phyloP scores from a whole-genome alignment of 1,284 basidiomycete genomes.

The Wolfiporia cocos region DNA sequence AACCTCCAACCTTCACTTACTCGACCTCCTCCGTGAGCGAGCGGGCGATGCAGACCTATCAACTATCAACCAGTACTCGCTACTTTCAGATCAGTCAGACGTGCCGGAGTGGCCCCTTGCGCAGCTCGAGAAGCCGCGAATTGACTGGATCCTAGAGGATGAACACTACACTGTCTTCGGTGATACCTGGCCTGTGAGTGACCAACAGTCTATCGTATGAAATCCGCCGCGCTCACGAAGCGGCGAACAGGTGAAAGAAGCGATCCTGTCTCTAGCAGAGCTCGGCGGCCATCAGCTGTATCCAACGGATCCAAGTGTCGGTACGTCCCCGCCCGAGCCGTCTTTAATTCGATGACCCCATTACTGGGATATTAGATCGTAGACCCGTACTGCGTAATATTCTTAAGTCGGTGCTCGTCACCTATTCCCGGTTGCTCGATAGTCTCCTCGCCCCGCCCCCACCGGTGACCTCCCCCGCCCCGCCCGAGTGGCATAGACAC shows the following conservation, averaged over 20 bases:
- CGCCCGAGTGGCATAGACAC: slow-evolving; percentile 64
- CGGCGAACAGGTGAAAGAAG: slow-evolving; percentile 68
- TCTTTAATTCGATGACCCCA: too few species aligned
- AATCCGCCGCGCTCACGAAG: too few species aligned
- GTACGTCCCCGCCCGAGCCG: slow-evolving; percentile 32
- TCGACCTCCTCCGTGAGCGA: slow-evolving; percentile 54
- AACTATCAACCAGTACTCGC: slow-evolving; percentile 46
- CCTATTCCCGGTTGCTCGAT: slow-evolving; percentile 60
- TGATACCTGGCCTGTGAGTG: slow-evolving; percentile 73
- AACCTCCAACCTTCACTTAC: slow-evolving; percentile 57
- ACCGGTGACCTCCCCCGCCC: slow-evolving; percentile 32
- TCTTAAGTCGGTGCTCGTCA: slow-evolving; percentile 62
- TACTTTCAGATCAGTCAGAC: slow-evolving; percentile 61
- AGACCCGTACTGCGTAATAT: slow-evolving; percentile 63
- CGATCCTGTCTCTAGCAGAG: slow-evolving; percentile 65
- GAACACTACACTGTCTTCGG: slow-evolving; percentile 71
- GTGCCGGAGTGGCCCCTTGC: slow-evolving; percentile 67
- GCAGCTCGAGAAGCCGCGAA: slow-evolving; percentile 72
- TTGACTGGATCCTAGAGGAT: slow-evolving; percentile 74
- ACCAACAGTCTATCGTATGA: too few species aligned
- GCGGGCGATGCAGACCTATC: slow-evolving; percentile 30
- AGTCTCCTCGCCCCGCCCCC: slow-evolving; percentile 61
- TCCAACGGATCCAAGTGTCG: slow-evolving; percentile 58
- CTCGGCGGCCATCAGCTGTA: slow-evolving; percentile 68
- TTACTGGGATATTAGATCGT: slow-evolving; percentile 63